Conservation (phyloP, 768 basidiomycete species). For the Auriscalpium microsporum region DNA sequence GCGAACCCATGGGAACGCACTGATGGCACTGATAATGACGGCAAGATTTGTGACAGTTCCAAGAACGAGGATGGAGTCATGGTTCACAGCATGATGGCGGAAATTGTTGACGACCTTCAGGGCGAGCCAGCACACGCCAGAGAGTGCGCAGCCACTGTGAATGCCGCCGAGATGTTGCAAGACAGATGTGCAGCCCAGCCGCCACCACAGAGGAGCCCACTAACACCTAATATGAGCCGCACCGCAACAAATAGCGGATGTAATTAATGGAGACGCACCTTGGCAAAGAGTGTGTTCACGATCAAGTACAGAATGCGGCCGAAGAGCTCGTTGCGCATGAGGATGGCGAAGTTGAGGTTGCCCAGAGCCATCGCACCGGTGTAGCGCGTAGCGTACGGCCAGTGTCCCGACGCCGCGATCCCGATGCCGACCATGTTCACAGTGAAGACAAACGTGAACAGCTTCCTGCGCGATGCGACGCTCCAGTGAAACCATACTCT, state of each 20-base stretch:
- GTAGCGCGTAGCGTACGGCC: constrained; percentile 58
- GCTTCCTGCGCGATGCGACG: constrained; percentile 42
- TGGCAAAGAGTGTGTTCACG: constrained; percentile 71
- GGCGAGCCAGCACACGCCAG: constrained; percentile 30
- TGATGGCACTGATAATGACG: constrained; percentile 27
- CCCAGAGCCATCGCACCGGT: constrained; percentile 68
- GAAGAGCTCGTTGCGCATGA: constrained; percentile 78
- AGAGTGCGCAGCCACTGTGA: constrained; percentile 34
- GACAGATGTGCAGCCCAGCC: constrained; percentile 65
- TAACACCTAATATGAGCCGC: constrained; percentile 17
- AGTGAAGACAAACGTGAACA: constrained; percentile 54
- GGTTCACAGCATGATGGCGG: constrained; percentile 26
- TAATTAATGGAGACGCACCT: constrained; percentile 30
- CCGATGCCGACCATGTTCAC: constrained; percentile 54
- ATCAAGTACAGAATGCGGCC: constrained; percentile 66
- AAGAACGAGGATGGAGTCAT: constrained; percentile 28
- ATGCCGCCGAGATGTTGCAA: constrained; percentile 42
- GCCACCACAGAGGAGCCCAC: constrained; percentile 70
- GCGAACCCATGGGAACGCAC: constrained; percentile 36
- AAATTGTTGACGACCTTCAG: constrained; percentile 29
- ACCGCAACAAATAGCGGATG: background rate
- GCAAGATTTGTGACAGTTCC: constrained; percentile 34
- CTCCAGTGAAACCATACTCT: background rate
- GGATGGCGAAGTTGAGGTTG: constrained; percentile 62
- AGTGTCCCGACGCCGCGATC: constrained; percentile 53